Evolutionary conservation across 176 grass and related monocot genomes (phyloP).

Genomic region (Aegilops speltoides): DNA sequence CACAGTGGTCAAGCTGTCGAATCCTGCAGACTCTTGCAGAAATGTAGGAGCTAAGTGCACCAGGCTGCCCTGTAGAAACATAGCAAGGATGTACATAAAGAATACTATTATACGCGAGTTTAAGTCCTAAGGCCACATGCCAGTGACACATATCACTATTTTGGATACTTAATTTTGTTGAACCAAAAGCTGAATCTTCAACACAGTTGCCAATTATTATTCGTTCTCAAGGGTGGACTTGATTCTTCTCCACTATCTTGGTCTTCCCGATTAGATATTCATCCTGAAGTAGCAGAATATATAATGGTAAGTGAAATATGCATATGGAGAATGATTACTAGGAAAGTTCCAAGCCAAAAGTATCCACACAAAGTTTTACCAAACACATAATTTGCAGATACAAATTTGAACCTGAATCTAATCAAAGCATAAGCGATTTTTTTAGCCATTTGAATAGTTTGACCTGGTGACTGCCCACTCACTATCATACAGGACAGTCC

Average conservation of each 20-base stretch:
- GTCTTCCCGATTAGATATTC: background rate
- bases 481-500: background rate
- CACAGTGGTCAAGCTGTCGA: no score
- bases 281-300: background rate
- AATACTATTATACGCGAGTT: background rate
- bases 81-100: background rate
- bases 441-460: background rate
- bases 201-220: background rate
- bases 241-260: background rate
- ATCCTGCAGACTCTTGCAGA: no score
- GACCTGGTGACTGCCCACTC: background rate
- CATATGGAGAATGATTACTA: background rate
- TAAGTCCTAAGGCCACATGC: background rate
- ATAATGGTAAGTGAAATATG: background rate
- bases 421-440: background rate
- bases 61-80: background rate
- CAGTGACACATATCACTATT: background rate
- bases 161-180: background rate
- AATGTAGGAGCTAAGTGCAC: no score
- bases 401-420: background rate
- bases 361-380: background rate
- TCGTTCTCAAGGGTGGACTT: background rate
- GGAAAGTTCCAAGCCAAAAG: background rate
- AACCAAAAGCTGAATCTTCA: background rate
- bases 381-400: background rate